Conservation (phyloP, 2,329 filamentous ascomycete species). For the Xylariaceae sp. region DNA sequence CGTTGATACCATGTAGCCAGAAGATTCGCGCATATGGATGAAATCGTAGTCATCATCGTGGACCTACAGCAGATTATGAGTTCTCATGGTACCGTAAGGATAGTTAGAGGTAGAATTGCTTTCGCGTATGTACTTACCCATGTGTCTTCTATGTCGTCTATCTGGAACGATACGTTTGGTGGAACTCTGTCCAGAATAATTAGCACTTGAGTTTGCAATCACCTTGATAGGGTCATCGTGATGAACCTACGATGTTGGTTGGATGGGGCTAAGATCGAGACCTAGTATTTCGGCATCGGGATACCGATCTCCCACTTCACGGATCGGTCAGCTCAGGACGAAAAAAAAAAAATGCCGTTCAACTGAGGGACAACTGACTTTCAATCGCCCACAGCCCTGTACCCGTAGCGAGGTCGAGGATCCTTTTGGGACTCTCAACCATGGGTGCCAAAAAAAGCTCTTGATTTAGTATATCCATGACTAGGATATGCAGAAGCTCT, state of each 20-base stretch:
- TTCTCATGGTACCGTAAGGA: not conserved
- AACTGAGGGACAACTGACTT: conserved; percentile 8
- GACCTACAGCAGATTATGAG: conserved; percentile 11
- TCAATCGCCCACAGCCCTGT: conserved; percentile 21
- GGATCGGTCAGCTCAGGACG: conserved; percentile 9
- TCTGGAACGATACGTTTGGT: conserved; percentile 24
- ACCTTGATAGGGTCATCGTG: not conserved
- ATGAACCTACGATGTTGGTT: conserved; percentile 21
- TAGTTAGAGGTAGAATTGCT: too few relatives aligned
- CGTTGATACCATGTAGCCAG: conserved; percentile 18
- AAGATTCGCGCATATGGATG: conserved; percentile 24
- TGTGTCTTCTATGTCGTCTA: conserved; percentile 24
- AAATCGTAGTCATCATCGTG: conserved; percentile 22
- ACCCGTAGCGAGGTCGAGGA: conserved; percentile 22
- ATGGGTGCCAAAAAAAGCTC: conserved; percentile 21
- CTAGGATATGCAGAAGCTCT: conserved; percentile 40
- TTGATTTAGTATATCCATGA: conserved; percentile 32
- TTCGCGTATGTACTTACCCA: conserved; percentile 17
- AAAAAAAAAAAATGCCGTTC: not conserved
- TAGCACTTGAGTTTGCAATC: not conserved
- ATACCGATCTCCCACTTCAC: conserved; percentile 21
- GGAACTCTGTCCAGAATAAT: conserved; percentile 19
- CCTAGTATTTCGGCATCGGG: conserved; percentile 20
- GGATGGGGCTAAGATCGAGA: conserved; percentile 25
- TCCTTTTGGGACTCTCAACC: conserved; percentile 14